Conservation (phyloP, 2,329 filamentous ascomycete species). For the Trichoderma cornu-damae region DNA sequence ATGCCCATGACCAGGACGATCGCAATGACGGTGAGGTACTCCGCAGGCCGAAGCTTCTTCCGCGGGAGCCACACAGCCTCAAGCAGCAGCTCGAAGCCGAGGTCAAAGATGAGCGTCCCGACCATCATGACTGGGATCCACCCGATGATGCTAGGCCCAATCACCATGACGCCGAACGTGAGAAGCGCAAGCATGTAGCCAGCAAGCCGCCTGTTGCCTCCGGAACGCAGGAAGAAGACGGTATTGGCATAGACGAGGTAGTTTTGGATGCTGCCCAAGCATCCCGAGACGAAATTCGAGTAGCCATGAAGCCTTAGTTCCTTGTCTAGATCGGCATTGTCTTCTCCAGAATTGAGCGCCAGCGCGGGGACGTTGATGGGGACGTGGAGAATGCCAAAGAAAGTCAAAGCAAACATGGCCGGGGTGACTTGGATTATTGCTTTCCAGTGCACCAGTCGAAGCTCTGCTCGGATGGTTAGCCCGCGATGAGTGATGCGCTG, state of each 20-base stretch:
- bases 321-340: constrained; percentile 84
- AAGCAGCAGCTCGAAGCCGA: constrained; percentile 85
- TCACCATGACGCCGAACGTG: constrained; percentile 75
- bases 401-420: constrained; percentile 93
- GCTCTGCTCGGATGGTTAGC: constrained; percentile 50
- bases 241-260: constrained; percentile 98
- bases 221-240: constrained; percentile 91
- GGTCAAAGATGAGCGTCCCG: constrained; percentile 86
- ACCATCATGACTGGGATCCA: constrained; percentile 97
- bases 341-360: constrained; percentile 83
- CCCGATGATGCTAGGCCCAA: constrained; percentile 83
- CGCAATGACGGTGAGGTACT: constrained; percentile 82
- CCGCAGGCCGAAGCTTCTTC: constrained; percentile 77
- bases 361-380: constrained; percentile 96
- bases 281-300: constrained; percentile 86
- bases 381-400: constrained; percentile 95
- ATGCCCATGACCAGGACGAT: constrained; percentile 96
- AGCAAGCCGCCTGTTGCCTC: constrained; percentile 79
- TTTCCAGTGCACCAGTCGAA: constrained; percentile 73
- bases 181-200: constrained; percentile 77
- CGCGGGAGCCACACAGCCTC: constrained; percentile 87
- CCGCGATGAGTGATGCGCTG: not conserved
- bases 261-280: constrained; percentile 85
- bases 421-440: constrained; percentile 81
- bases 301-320: constrained; percentile 90